Evolutionary conservation across 2,329 filamentous ascomycete species (phyloP).

Genomic region (Westerdykella sp.): DNA sequence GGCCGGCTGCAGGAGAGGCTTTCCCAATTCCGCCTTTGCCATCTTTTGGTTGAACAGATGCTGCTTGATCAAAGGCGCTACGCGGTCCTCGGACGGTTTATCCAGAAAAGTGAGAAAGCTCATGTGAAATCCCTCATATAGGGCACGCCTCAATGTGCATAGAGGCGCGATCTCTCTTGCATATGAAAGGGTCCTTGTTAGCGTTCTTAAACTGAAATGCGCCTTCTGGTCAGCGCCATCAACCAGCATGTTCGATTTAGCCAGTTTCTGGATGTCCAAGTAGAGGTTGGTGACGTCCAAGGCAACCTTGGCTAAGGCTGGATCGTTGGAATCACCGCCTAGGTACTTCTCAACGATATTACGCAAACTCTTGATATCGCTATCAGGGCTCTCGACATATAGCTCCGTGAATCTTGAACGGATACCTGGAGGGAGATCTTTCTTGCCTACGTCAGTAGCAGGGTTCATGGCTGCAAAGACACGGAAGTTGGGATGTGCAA

Average conservation of each 20-base stretch:
- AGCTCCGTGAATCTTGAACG: slow-evolving; percentile 92
- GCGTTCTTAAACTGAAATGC: slow-evolving; percentile 90
- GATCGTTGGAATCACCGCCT: slow-evolving; percentile 58
- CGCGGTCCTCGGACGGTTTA: slow-evolving; percentile 68
- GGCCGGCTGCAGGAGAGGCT: slow-evolving; percentile 68
- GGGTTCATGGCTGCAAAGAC: slow-evolving; percentile 99
- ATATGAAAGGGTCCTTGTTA: slow-evolving; percentile 85
- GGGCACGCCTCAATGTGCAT: slow-evolving; percentile 76
- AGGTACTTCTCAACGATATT: slow-evolving; percentile 87
- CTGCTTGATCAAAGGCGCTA: slow-evolving; percentile 73
- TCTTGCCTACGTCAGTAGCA: slow-evolving; percentile 93
- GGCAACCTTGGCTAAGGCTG: slow-evolving; percentile 62
- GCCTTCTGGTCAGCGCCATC: slow-evolving; percentile 94
- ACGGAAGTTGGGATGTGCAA: slow-evolving; percentile 85
- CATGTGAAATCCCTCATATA: slow-evolving; percentile 97
- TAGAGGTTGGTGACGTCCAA: slow-evolving; percentile 83
- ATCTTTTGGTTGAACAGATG: slow-evolving; percentile 70
- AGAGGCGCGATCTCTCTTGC: slow-evolving; percentile 75
- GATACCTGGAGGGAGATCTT: slow-evolving; percentile 82
- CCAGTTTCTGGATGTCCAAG: slow-evolving; percentile 75
- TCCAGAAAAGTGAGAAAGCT: slow-evolving; percentile 89
- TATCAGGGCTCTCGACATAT: slow-evolving; percentile 87
- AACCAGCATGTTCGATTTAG: slow-evolving; percentile 75
- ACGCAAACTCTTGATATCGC: slow-evolving; percentile 76
- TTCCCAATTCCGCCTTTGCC: slow-evolving; percentile 65